Evolutionary conservation across 2,329 filamentous ascomycete species (phyloP).

Genomic region (Penicillium sp.): DNA sequence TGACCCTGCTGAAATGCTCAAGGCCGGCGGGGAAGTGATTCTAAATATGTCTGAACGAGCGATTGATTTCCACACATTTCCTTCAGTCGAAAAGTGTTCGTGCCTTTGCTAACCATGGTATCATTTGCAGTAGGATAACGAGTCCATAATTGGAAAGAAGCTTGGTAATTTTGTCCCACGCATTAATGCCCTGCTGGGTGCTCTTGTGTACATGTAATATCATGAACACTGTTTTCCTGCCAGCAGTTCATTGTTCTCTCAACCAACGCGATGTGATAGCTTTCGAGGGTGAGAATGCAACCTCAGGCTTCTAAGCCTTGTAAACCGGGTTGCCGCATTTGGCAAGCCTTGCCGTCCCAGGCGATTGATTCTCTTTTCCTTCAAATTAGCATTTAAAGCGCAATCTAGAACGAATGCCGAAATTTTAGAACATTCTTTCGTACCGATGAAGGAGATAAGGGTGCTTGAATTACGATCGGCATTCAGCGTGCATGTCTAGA

Average conservation of each 20-base stretch:
- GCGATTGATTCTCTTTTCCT: background rate
- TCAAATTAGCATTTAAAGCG: background rate
- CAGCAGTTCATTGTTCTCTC: background rate
- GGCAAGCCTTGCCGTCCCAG: background rate
- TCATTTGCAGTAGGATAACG: background rate
- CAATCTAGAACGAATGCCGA: background rate
- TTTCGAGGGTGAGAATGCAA: background rate
- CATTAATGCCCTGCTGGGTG: background rate
- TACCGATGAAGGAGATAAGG: background rate
- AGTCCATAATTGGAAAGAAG: background rate
- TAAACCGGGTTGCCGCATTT: background rate
- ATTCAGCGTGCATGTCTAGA: background rate
- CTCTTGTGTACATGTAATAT: background rate
- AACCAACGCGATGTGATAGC: background rate
- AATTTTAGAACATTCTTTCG: background rate
- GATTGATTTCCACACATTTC: background rate
- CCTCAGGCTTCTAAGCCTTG: background rate
- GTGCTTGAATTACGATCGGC: background rate
- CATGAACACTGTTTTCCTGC: background rate
- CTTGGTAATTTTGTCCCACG: background rate
- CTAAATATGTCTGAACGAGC: background rate
- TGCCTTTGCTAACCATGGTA: background rate
- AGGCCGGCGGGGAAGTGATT: constrained; percentile 14
- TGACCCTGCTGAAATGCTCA: constrained; percentile 14
- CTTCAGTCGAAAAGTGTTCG: background rate